Evolutionary conservation across 192 early-diverging fungal species (phyloP), one percentile per base, ranked within the genome.

Genomic region (Umbelopsis sp.): DNA sequence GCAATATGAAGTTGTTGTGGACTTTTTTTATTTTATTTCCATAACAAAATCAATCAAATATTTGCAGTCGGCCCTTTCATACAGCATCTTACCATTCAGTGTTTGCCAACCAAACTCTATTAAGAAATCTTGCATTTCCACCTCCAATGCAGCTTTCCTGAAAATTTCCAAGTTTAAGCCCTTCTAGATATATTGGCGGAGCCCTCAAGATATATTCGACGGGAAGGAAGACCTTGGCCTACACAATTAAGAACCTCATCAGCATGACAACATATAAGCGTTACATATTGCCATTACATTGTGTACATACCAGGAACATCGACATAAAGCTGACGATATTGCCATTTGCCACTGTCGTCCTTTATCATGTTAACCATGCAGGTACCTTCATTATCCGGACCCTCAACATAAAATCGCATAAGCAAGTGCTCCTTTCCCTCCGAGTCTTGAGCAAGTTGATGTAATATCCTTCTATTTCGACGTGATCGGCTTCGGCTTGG

Each of bases 331-430:
- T 82, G 77, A 47, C 80, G 80, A 71, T 82, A 86, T 21, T 82
- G 75, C 85, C 85, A 86, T 44, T 86, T 82, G 45, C 72, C 69
- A 8, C 50, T 71, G 11, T 70, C 71, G 52, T 72, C 66, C 71
- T 87, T 87, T 47, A 83, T 69, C 84, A 85, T 85, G 44, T 87
- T 84, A 34, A 87, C 41, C 62, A 80, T 75, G 3, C 79, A 82
- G 9, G 76, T 81, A 44, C 86, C 86, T 70, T 81, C 74, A 26
- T 68, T 81, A 41, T 78, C 43, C 2, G 82, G 77, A 5, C 86
- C 86, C 53, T 87, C 84, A 21, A 87, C 76, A 70, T 85, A 84
- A 71, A 87, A 82, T 12, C 73, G 73, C 81, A 87, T 84, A 51
- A 87, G 56, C 69, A 84, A 68, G 65, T 87, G 86, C 45, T 75